These are phyloP conservation scores for Lolium rigidum DNA, from an alignment of 176 grass and related monocot genomes.

Conservation along the genomic window DNA sequence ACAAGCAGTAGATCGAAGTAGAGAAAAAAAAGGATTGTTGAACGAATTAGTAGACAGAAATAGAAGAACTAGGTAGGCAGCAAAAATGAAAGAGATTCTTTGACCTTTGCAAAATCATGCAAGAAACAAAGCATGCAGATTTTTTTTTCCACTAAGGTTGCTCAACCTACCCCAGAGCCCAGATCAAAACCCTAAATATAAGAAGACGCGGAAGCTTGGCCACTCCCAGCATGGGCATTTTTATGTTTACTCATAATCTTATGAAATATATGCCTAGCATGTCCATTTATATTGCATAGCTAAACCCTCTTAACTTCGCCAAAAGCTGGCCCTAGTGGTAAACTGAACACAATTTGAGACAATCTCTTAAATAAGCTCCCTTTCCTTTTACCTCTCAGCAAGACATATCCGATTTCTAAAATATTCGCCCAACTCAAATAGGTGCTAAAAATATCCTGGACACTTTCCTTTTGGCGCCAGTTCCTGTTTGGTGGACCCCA, in stretches of 20 bases:
- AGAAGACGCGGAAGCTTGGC: neutral
- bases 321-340: neutral
- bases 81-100: slow-evolving; percentile 11
- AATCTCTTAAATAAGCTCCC: slow-evolving; percentile 9
- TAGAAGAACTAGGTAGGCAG: slow-evolving; percentile 10
- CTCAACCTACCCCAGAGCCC: neutral
- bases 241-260: neutral
- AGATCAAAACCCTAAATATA: neutral
- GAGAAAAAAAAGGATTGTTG: neutral
- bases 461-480: slow-evolving; percentile 3
- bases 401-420: neutral
- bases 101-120: neutral
- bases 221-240: neutral
- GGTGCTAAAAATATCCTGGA: slow-evolving; percentile 13
- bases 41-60: neutral
- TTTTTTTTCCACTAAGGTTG: neutral
- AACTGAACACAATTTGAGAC: neutral
- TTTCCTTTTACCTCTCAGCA: slow-evolving; percentile 12
- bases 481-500: too few species aligned
- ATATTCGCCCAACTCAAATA: slow-evolving; percentile 24
- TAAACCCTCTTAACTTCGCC: neutral
- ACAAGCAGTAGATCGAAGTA: slow-evolving; percentile 1
- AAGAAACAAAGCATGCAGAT: neutral
- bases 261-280: neutral
- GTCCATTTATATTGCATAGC: neutral